Evolutionary conservation across 2,329 filamentous ascomycete genomes (phyloP).

Genomic region (Ilyonectria mors-panacis): DNA sequence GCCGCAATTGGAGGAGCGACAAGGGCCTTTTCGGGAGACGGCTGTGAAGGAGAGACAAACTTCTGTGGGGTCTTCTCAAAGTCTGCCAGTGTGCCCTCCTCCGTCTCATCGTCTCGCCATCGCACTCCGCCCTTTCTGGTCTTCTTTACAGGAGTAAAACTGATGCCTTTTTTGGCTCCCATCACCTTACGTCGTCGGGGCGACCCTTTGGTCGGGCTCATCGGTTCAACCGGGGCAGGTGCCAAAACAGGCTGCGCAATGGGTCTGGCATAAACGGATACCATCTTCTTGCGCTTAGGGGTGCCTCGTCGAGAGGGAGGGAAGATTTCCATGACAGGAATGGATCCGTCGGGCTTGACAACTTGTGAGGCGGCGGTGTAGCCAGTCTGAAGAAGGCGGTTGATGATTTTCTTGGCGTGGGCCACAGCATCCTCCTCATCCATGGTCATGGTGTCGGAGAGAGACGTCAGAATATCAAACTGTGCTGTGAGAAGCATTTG

Average conservation of each 20-base stretch:
- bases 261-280: conserved; percentile 59
- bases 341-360: conserved; percentile 87
- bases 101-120: conserved; percentile 91
- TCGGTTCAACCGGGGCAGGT: conserved; percentile 50
- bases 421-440: conserved; percentile 86
- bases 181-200: conserved; percentile 83
- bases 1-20: conserved; percentile 49
- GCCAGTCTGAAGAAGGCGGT: conserved; percentile 83
- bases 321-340: conserved; percentile 74
- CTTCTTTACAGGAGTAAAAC: conserved; percentile 87
- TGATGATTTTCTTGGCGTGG: conserved; percentile 83
- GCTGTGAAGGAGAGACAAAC: conserved; percentile 67
- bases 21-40: conserved; percentile 49
- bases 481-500: conserved; percentile 91
- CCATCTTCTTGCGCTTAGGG: conserved; percentile 78
- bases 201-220: conserved; percentile 78
- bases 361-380: conserved; percentile 83
- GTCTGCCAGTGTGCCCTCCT: conserved; percentile 88
- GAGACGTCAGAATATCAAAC: conserved; percentile 89
- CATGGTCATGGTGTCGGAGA: conserved; percentile 87
- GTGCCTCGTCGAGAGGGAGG: conserved; percentile 81
- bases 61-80: conserved; percentile 92
- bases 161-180: conserved; percentile 78
- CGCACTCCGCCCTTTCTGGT: conserved; percentile 84
- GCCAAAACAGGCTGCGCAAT: conserved; percentile 61